Conservation (phyloP, 208 protist genomes). For the Lotmaria passim region DNA sequence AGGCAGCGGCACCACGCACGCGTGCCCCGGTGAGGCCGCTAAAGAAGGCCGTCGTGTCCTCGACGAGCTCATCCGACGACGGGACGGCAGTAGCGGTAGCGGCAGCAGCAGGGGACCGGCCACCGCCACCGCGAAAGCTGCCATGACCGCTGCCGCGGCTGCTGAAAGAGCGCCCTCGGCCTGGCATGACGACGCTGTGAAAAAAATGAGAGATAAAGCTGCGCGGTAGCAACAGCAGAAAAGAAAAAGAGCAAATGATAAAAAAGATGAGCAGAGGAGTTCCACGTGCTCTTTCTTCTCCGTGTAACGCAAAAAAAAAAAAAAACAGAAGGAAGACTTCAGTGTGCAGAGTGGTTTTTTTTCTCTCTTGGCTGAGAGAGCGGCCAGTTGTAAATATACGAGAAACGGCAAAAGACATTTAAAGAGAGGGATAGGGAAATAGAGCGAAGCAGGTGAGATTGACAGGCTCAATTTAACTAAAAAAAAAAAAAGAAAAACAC, state of each 20-base stretch:
- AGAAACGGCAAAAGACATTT: slow-evolving; percentile 18
- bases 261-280: slow-evolving; percentile 1
- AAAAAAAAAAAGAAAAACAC: background rate
- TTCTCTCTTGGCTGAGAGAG: too few relatives aligned
- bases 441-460: background rate
- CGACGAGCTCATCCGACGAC: slow-evolving; percentile 38
- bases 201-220: slow-evolving; percentile 13
- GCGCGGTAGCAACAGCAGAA: background rate
- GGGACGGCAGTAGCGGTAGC: slow-evolving; percentile 6
- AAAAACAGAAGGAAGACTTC: background rate
- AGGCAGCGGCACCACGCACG: background rate
- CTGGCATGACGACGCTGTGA: slow-evolving; percentile 29
- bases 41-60: slow-evolving; percentile 61
- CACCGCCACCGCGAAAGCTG: background rate
- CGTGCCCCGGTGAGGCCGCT: slow-evolving; percentile 62
- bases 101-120: background rate
- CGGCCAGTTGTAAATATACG: slow-evolving; percentile 11
- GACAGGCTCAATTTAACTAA: background rate
- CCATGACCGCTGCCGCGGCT: slow-evolving; percentile 12
- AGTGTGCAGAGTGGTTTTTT: too few relatives aligned
- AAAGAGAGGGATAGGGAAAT: slow-evolving; percentile 5
- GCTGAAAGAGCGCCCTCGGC: slow-evolving; percentile 22
- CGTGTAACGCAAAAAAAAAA: background rate
- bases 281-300: too few relatives aligned
- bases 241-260: background rate